phyloP scores from a whole-genome alignment of 73 alveolate genomes.

The Tetrahymena malaccensis region DNA sequence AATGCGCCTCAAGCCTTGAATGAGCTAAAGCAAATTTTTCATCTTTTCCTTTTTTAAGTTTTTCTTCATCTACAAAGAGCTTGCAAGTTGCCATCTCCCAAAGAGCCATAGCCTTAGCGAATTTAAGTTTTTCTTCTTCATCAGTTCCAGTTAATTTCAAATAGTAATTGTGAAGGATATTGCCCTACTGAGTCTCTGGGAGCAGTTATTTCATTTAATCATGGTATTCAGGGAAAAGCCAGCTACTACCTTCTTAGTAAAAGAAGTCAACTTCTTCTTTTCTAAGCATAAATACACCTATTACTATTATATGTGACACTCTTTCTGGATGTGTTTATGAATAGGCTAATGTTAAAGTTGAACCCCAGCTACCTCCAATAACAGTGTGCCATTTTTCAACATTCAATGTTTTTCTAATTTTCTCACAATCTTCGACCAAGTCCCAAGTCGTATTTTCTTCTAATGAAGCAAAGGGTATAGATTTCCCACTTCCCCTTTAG shows the following conservation, averaged over 20 bases:
- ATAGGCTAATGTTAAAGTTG: constrained; percentile 2
- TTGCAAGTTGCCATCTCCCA: constrained; percentile 13
- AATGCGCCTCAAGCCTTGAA: constrained; percentile 10
- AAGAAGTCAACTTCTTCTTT: constrained; percentile 13
- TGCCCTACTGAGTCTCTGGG: background rate
- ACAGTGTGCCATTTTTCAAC: constrained; percentile 11
- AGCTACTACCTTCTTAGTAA: constrained; percentile 5
- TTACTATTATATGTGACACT: background rate
- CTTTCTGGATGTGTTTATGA: constrained; percentile 3
- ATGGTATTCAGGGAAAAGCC: constrained; percentile 18
- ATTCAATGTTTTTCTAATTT: background rate
- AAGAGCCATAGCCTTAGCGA: constrained; percentile 18
- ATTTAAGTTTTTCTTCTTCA: constrained; percentile 20
- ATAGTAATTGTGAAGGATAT: constrained; percentile 2
- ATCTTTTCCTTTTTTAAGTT: background rate
- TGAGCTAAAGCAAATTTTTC: background rate
- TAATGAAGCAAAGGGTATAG: background rate
- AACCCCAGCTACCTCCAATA: constrained; percentile 12
- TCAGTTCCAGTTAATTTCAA: constrained; percentile 14
- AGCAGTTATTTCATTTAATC: background rate
- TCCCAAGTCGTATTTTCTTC: background rate
- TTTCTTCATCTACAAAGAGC: background rate
- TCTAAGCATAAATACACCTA: constrained; percentile 10
- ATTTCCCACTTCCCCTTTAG: constrained; percentile 17
- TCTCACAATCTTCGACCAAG: background rate